Conservation (phyloP, 306 rosid species). For the Begonia fuchsioides region DNA sequence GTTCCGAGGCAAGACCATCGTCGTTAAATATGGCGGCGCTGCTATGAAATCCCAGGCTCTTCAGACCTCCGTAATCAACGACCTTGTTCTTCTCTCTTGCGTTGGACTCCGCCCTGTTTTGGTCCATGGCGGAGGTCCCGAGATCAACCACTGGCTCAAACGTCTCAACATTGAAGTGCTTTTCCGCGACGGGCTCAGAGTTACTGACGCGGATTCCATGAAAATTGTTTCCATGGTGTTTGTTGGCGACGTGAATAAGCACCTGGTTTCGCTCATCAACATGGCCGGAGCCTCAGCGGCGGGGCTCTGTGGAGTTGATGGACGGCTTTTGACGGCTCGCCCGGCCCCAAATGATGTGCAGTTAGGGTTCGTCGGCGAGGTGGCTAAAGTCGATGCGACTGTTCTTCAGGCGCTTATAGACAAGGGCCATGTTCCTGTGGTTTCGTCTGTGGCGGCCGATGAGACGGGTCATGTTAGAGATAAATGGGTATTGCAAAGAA, state of each 20-base stretch:
- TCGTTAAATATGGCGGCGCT: slow-evolving; percentile 90
- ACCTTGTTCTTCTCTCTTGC: slow-evolving; percentile 80
- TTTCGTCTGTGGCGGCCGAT: slow-evolving; percentile 78
- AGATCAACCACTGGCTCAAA: slow-evolving; percentile 72
- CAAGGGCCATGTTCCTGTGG: slow-evolving; percentile 62
- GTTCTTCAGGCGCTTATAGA: slow-evolving; percentile 46
- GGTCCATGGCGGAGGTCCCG: slow-evolving; percentile 97
- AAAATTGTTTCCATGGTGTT: slow-evolving; percentile 94
- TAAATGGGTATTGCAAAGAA: no score
- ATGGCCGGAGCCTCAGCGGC: slow-evolving; percentile 72
- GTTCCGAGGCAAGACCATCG: slow-evolving; percentile 83
- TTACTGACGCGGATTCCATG: slow-evolving; percentile 75
- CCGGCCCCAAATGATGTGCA: slow-evolving; percentile 55
- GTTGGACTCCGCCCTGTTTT: slow-evolving; percentile 76
- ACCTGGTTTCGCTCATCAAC: slow-evolving; percentile 58
- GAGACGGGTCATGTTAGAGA: no score
- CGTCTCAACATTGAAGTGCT: slow-evolving; percentile 69
- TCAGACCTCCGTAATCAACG: slow-evolving; percentile 79
- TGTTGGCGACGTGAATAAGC: slow-evolving; percentile 71
- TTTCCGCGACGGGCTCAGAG: slow-evolving; percentile 86
- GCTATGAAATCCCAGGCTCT: slow-evolving; percentile 79
- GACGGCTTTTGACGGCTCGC: slow-evolving; percentile 57
- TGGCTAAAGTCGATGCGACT: slow-evolving; percentile 45
- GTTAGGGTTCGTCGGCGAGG: slow-evolving; percentile 78
- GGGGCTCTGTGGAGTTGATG: slow-evolving; percentile 80